Percentiles rank a stretch among this genome's conserved stretches.
phyloP scores from a whole-genome alignment of 2,329 filamentous ascomycete genomes.

The Diaporthe vaccinii region DNA sequence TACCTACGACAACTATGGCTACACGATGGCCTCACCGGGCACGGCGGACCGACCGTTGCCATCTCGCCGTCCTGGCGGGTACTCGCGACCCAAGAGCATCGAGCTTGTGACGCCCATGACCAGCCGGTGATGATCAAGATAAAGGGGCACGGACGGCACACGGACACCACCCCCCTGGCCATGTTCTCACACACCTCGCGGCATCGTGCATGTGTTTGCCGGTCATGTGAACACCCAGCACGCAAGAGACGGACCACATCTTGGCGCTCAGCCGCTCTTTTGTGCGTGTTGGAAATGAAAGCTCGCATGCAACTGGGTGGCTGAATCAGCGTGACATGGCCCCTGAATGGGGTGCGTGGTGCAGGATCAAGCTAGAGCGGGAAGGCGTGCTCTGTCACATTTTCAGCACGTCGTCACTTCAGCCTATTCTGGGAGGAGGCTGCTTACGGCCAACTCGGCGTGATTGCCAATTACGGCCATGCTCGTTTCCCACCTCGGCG shows the following conservation, averaged over 20 bases:
- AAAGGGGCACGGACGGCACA: constrained; percentile 9
- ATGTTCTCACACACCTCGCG: constrained; percentile 21
- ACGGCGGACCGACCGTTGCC: constrained; percentile 68
- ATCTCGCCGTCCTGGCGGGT: constrained; percentile 65
- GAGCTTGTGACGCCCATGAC: constrained; percentile 73
- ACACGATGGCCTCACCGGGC: constrained; percentile 55
- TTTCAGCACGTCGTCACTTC: constrained; percentile 17
- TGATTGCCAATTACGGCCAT: neutral
- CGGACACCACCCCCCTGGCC: constrained; percentile 9
- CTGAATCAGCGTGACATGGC: constrained; percentile 31
- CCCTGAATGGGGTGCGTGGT: constrained; percentile 8
- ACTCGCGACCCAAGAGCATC: constrained; percentile 72
- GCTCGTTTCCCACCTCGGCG: neutral
- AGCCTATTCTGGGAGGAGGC: constrained; percentile 13
- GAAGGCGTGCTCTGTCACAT: constrained; percentile 26
- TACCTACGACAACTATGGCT: constrained; percentile 65
- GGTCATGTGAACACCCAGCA: constrained; percentile 37
- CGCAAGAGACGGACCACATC: neutral
- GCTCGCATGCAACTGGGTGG: constrained; percentile 28
- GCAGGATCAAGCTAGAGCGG: constrained; percentile 18
- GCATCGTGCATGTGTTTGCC: constrained; percentile 28
- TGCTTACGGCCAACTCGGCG: constrained; percentile 17
- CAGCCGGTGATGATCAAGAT: constrained; percentile 51
- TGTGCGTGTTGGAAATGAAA: constrained; percentile 4
- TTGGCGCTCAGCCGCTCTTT: constrained; percentile 2